Evolutionary conservation across 129 eudicot species (phyloP), one percentile per base, ranked within the genome.

Genomic region (Ambrosia trifida): DNA sequence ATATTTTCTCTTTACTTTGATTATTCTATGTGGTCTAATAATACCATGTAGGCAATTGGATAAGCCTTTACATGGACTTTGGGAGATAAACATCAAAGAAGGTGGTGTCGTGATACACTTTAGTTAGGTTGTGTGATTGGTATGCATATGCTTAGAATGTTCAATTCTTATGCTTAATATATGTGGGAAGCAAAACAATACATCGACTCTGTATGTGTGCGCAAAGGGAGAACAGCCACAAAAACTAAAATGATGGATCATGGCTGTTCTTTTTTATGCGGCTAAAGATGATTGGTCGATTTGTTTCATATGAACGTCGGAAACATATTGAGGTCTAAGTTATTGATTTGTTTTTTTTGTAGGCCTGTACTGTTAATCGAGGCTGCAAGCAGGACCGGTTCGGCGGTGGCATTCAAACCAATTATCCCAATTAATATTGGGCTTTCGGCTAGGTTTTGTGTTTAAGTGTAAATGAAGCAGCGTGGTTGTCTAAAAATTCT

Each of bases 51-150:
- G 64, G 17, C 38, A 32, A 24, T 24, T 24, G 65, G 65, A 59
- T 59, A 59, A 59, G 43, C 41, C 65, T 31, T 58, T 58, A 58
- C 41, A 13, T 59, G 65, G 65, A 13, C 19, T 4, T 31, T 59
- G 19, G 43, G 18, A 38, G 65, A 59, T 59, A 54, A 54, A 20
- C 33, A 54, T 54, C 6, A 54, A 54, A 8, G 61, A 53, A 18
- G 60, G 60, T 53, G 33, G 60, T 53, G 60, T 53, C 60, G 19
- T 58, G 64, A 30, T 28, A 30, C 14, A 58, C 64, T 58, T 9
- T 31, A 30, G 32, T 58, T 36, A 58, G 5, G 10, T 31, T 9
- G 17, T 20, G 30, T 31, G 5, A 6, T 10, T 40, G 28, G 28
- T 24, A 24, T 24, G 28, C 28, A 24, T 24, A 24, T 24, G 1